Evolutionary conservation across 73 alveolate genomes (phyloP).

Genomic region (Tetrahymena elliotti): DNA sequence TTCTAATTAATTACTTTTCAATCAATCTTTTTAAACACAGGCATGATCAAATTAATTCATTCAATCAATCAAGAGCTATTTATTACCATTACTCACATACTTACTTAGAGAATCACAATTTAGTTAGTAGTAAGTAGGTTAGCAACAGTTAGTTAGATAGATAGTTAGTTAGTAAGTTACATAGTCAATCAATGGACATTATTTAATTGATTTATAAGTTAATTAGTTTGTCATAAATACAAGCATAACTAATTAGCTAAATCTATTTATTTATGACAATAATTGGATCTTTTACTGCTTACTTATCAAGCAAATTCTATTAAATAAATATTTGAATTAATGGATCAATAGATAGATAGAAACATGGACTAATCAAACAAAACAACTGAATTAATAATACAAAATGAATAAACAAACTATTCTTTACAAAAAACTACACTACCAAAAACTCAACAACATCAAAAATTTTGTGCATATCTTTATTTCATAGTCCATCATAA

Average conservation of each 20-base stretch:
- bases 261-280: neutral
- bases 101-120: neutral
- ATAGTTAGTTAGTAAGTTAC: neutral
- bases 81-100: neutral
- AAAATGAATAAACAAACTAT: neutral
- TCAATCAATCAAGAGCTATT: too few species aligned
- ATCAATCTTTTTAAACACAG: neutral
- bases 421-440: neutral
- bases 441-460: neutral
- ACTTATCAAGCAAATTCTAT: too few species aligned
- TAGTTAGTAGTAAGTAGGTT: neutral
- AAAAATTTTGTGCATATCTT: neutral
- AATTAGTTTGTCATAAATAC: neutral
- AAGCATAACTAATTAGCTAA: neutral
- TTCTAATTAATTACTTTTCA: neutral
- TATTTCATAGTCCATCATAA: neutral
- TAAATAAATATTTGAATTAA: too few species aligned
- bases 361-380: too few species aligned
- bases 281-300: neutral
- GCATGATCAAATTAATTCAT: neutral
- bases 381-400: neutral
- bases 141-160: too few species aligned
- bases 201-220: neutral
- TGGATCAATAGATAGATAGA: neutral
- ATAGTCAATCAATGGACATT: neutral